Evolutionary conservation across 2,329 filamentous ascomycete genomes (phyloP).

Genomic region (Didymella segeticola): DNA sequence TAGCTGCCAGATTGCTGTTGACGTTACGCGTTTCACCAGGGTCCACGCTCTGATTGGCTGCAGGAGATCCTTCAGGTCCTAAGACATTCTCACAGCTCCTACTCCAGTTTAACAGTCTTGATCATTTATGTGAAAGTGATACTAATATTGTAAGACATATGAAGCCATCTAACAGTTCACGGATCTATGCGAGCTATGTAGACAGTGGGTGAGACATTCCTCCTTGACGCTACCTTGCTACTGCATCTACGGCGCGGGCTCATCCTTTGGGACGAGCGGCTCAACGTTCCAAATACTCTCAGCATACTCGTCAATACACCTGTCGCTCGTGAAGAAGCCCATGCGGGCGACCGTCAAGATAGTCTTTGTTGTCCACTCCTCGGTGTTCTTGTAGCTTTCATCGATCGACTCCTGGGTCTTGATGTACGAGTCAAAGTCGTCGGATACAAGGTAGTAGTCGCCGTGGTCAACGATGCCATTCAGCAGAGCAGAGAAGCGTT

Average conservation of each 20-base stretch:
- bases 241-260: constrained; percentile 26
- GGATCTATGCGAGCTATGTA: constrained; percentile 8
- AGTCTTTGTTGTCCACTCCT: constrained; percentile 89
- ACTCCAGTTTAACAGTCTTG: no score
- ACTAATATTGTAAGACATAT: background rate
- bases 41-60: constrained; percentile 20
- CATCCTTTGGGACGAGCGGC: constrained; percentile 64
- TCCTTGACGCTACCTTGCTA: background rate
- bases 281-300: constrained; percentile 98
- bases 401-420: constrained; percentile 91
- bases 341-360: constrained; percentile 90
- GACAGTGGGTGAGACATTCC: background rate
- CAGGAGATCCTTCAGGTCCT: no score
- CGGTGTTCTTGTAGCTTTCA: constrained; percentile 87
- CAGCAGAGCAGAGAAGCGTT: constrained; percentile 82
- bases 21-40: constrained; percentile 30
- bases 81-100: no score
- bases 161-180: background rate
- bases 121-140: background rate
- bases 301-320: constrained; percentile 96
- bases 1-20: constrained; percentile 45
- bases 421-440: constrained; percentile 95
- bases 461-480: constrained; percentile 88
- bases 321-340: constrained; percentile 96
- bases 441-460: constrained; percentile 96